Conservation (phyloP, 495 filamentous ascomycete species). For the Aspergillus asperescens region DNA sequence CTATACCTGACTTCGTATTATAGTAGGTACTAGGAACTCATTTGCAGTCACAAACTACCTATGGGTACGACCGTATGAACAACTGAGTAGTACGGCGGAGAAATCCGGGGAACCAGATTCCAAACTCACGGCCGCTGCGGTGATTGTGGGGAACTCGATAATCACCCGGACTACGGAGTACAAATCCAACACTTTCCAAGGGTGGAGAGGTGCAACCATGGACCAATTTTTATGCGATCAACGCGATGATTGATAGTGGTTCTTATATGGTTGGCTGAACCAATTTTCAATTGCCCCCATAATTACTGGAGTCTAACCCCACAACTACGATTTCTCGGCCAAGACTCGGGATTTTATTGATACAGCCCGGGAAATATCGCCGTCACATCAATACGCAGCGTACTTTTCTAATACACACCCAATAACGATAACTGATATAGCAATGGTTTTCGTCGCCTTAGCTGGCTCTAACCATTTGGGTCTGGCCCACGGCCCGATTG, state of each 20-base stretch:
- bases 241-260: not conserved
- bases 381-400: not conserved
- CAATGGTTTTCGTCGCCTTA: conserved; percentile 3
- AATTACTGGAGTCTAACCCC: not conserved
- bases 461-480: not conserved
- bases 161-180: not conserved
- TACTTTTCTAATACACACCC: not conserved
- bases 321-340: conserved; percentile 8
- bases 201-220: not conserved
- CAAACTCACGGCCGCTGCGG: not conserved
- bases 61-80: too few species aligned
- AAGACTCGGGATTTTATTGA: conserved; percentile 4
- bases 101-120: not conserved
- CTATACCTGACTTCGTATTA: not conserved
- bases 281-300: not conserved
- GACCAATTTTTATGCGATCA: not conserved
- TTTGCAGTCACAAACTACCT: not conserved
- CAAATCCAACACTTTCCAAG: not conserved
- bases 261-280: conserved; percentile 7
- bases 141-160: not conserved
- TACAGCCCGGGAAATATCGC: not conserved
- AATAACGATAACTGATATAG: not conserved
- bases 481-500: not conserved
- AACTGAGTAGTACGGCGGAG: not conserved
- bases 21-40: not conserved